phyloP scores from a whole-genome alignment of 306 rosid genomes.

The Corylus americana region DNA sequence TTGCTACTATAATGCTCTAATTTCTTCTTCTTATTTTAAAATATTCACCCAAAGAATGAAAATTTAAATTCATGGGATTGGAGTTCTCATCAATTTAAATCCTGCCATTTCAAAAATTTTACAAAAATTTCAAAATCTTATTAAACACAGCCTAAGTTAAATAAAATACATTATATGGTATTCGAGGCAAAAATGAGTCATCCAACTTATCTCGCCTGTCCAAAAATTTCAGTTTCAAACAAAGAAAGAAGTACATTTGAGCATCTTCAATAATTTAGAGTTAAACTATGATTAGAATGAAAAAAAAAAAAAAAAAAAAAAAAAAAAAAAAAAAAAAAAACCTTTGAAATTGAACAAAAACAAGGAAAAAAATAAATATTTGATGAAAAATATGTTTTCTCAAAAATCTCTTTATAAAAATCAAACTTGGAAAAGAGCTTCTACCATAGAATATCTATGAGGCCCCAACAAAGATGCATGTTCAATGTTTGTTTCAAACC shows the following conservation, averaged over 20 bases:
- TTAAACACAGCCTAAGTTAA: not conserved
- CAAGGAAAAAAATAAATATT: not conserved
- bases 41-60: not conserved
- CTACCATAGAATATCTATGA: not conserved
- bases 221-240: not conserved
- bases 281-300: not conserved
- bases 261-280: not conserved
- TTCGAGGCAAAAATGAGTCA: not conserved
- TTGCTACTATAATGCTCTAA: not conserved
- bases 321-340: too few species aligned
- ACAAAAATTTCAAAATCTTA: not conserved
- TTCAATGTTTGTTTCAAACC: not conserved
- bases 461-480: not conserved
- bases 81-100: not conserved
- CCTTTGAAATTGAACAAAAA: not conserved
- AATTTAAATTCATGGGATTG: not conserved
- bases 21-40: too few species aligned
- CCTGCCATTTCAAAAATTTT: not conserved
- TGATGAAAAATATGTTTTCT: not conserved
- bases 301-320: too few species aligned
- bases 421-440: not conserved
- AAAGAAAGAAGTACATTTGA: not conserved
- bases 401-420: not conserved
- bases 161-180: constrained; percentile 1
- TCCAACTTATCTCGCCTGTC: not conserved